Evolutionary conservation across 2,329 filamentous ascomycete genomes (phyloP).

Genomic region (Sarocladiaceae sp.): DNA sequence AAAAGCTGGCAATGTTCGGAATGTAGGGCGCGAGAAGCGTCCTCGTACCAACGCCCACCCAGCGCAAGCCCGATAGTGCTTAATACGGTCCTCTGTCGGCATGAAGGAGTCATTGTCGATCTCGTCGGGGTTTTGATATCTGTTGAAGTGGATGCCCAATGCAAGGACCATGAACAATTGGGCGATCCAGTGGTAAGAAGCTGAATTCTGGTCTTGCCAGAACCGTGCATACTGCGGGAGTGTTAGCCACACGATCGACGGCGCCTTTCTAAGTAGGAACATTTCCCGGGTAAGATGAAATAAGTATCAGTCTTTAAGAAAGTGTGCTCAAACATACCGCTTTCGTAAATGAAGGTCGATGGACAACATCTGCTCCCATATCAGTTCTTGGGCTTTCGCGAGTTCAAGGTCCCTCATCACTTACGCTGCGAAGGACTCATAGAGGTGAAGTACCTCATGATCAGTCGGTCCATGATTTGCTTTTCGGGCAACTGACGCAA

Average conservation of each 20-base stretch:
- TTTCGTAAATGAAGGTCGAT: slow-evolving; percentile 46
- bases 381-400: not conserved
- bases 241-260: slow-evolving; percentile 11
- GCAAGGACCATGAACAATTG: slow-evolving; percentile 45
- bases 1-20: slow-evolving; percentile 45
- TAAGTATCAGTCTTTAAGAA: no score
- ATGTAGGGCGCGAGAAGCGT: slow-evolving; percentile 46
- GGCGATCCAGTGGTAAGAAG: slow-evolving; percentile 44
- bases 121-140: slow-evolving; percentile 39
- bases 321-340: no score
- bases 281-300: no score
- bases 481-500: slow-evolving; percentile 43
- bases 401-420: slow-evolving; percentile 12
- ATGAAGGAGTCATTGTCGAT: slow-evolving; percentile 34
- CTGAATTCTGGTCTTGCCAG: slow-evolving; percentile 36
- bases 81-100: slow-evolving; percentile 40
- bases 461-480: slow-evolving; percentile 42
- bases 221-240: slow-evolving; percentile 42
- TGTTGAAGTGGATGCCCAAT: slow-evolving; percentile 40
- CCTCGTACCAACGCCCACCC: slow-evolving; percentile 47
- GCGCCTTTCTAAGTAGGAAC: no score
- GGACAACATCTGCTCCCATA: slow-evolving; percentile 41
- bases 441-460: slow-evolving; percentile 50
- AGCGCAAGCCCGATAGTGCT: slow-evolving; percentile 43
- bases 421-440: slow-evolving; percentile 48